Evolutionary conservation across 768 basidiomycete genomes (phyloP), one percentile per base, ranked within the genome.

Genomic region (Psilocybe cyanescens): DNA sequence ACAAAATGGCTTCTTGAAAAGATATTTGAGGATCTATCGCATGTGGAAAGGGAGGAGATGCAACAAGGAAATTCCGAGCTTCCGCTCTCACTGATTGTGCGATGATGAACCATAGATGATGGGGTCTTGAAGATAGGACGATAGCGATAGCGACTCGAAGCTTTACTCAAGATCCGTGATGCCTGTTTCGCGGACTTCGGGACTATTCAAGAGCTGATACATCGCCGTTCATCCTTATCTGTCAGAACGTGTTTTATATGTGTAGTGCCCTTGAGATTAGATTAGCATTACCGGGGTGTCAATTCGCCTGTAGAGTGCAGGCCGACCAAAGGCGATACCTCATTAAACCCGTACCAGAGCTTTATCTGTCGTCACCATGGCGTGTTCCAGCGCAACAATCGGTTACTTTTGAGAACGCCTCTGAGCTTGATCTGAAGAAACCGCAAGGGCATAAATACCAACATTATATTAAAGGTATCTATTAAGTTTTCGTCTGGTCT

Each of bases 71-170:
- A 57, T 46, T 61, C 60, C 63, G 65, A 53, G 48, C 55, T 53
- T 41, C 52, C 58, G 51, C 55, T 57, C 29, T 28, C 33, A 44
- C 46, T 52, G 55, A 57, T 60, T 48, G 50, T 46, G 60, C 33
- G 19, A 24, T 50, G 59, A 60, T 58, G 55, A 61, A 35, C 41
- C 46, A 44, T 46, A 45, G 52, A 55, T 53, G 35, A 19, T 33
- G 48, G 33, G 17, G 45, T 57, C 31, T 60, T 31, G 60, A 60
- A 33, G 58, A 60, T 64, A 59, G 51, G 58, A 58, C 54, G 58
- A 57, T 62, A 61, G 60, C 62, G 65, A 66, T 66, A 63, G 62
- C 47, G 58, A 45, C 44, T 30, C n/a, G 49, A 39, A 57, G 48
- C 46, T 46, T 39, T 31, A 28, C 55, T 50, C 61, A 66, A 60